phyloP scores from a whole-genome alignment of 495 filamentous ascomycete species.

The Hypoxylon lienhwacheense region DNA sequence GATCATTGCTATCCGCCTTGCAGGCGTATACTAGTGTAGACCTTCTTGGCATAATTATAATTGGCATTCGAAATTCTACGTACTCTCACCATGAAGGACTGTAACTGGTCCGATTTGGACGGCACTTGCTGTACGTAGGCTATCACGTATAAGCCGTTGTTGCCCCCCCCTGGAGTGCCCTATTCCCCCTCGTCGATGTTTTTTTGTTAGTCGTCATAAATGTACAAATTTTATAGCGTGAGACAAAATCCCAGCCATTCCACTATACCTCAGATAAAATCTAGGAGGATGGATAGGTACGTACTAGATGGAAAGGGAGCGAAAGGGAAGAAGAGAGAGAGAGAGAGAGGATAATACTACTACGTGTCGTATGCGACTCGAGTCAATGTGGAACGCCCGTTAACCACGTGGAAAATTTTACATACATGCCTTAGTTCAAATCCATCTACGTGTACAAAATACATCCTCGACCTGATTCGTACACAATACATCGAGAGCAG shows the following conservation, averaged over 20 bases:
- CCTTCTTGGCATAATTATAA: conserved; percentile 11
- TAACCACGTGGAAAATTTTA: conserved; percentile 27
- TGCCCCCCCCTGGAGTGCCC: conserved; percentile 21
- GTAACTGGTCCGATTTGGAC: conserved; percentile 10
- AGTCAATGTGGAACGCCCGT: conserved; percentile 21
- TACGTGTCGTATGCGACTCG: neutral
- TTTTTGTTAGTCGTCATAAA: conserved; percentile 12
- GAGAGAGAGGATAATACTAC: neutral
- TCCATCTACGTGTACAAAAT: conserved; percentile 1
- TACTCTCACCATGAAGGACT: conserved; percentile 8
- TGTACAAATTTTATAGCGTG: conserved; percentile 12
- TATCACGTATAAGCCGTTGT: conserved; percentile 23
- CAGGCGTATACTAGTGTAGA: conserved; percentile 8
- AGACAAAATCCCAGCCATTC: neutral
- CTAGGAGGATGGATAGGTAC: neutral
- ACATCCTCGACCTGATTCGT: neutral
- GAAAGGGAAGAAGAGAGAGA: neutral
- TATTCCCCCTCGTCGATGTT: conserved; percentile 4
- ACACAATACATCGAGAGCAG: conserved; percentile 20
- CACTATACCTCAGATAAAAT: neutral
- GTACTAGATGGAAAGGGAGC: too few relatives aligned
- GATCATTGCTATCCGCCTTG: conserved; percentile 34
- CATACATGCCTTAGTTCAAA: conserved; percentile 14
- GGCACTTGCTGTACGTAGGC: conserved; percentile 23
- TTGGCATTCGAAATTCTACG: conserved; percentile 25